phyloP scores from a whole-genome alignment of 169 alveolate genomes.

The Amoebophrya sp. region DNA sequence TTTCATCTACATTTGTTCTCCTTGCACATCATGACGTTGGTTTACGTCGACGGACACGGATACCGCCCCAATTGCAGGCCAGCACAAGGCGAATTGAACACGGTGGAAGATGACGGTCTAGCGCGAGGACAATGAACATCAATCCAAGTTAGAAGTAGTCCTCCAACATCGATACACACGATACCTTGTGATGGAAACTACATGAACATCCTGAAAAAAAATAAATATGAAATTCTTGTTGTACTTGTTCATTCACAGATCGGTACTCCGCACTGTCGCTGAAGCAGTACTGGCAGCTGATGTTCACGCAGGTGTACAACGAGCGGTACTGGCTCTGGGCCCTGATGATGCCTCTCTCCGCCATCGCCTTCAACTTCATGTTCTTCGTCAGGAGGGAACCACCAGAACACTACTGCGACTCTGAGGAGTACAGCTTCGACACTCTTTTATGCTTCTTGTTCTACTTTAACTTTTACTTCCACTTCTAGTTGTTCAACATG shows the following conservation, averaged over 20 bases:
- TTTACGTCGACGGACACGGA: no score
- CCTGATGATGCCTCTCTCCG: background rate
- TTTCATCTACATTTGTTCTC: no score
- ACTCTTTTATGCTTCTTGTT: background rate
- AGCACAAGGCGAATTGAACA: no score
- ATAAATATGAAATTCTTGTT: no score
- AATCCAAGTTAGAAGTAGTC: background rate
- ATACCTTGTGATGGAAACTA: background rate
- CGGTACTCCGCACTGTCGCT: background rate
- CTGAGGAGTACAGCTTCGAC: background rate
- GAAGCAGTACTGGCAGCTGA: background rate
- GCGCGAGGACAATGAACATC: background rate
- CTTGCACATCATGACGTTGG: no score
- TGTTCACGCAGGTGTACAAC: background rate
- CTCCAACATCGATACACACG: background rate
- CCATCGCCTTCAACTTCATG: background rate
- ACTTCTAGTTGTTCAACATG: background rate
- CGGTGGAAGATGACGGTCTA: no score
- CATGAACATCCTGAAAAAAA: no score
- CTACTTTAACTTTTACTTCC: background rate
- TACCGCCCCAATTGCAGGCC: no score
- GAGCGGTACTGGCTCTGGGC: background rate
- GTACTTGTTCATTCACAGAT: background rate
- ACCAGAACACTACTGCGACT: slow-evolving; percentile 1
- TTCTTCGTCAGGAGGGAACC: background rate